phyloP scores from a whole-genome alignment of 176 grass and related monocot genomes.

The Triticum dicoccoides region DNA sequence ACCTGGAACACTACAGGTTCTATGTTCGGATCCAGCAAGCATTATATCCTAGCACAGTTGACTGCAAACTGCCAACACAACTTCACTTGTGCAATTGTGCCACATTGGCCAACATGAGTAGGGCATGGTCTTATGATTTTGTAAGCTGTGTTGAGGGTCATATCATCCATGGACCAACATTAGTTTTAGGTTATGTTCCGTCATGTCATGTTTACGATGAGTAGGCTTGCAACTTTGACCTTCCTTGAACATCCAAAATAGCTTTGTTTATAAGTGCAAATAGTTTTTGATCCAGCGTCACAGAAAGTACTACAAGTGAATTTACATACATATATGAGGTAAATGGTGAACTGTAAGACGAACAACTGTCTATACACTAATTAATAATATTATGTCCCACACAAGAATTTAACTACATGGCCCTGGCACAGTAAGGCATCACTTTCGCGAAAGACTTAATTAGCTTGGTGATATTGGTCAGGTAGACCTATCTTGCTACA shows the following conservation, averaged over 20 bases:
- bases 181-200: neutral
- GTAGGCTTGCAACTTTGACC: neutral
- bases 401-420: neutral
- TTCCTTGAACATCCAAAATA: neutral
- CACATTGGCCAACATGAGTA: neutral
- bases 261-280: neutral
- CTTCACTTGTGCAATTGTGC: neutral
- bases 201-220: neutral
- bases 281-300: neutral
- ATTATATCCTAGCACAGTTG: neutral
- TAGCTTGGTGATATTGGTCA: neutral
- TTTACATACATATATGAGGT: neutral
- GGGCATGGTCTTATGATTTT: neutral
- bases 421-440: neutral
- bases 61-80: neutral
- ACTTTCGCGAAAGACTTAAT: neutral
- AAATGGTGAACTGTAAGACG: conserved; percentile 1
- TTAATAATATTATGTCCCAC: neutral
- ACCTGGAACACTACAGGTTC: neutral
- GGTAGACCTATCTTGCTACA: neutral
- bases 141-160: neutral
- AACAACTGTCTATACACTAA: neutral
- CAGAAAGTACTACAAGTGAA: neutral
- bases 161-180: conserved; percentile 8
- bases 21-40: neutral